phyloP scores from a whole-genome alignment of 495 filamentous ascomycete genomes.

The Aspergillus steynii region DNA sequence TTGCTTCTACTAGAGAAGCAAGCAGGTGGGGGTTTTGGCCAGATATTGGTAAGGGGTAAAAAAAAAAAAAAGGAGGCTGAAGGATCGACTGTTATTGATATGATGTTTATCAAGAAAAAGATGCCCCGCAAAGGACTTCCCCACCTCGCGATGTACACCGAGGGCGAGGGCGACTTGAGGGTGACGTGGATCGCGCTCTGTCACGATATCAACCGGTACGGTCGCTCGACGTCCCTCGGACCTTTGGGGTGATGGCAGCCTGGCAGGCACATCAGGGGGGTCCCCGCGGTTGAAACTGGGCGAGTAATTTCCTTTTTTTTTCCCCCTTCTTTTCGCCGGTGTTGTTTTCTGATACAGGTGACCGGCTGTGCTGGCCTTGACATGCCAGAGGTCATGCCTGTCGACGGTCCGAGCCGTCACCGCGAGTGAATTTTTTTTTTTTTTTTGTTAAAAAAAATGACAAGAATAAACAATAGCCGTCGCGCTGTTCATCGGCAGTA shows the following conservation, averaged over 20 bases:
- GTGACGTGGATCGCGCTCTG: constrained; percentile 31
- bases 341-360: constrained; percentile 14
- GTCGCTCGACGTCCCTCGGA: constrained; percentile 23
- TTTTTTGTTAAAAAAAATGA: constrained; percentile 8
- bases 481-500: constrained; percentile 19
- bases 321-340: neutral
- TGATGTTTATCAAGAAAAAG: constrained; percentile 22
- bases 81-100: constrained; percentile 18
- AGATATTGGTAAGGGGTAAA: constrained; percentile 15
- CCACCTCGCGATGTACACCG: constrained; percentile 20
- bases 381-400: constrained; percentile 19
- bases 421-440: constrained; percentile 4
- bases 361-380: constrained; percentile 20
- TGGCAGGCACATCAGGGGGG: constrained; percentile 20
- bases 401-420: constrained; percentile 27
- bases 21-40: constrained; percentile 16
- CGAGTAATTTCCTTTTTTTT: neutral
- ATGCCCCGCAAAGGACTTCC: constrained; percentile 26
- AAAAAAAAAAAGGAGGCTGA: constrained; percentile 17
- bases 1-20: constrained; percentile 14
- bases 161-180: constrained; percentile 16
- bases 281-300: constrained; percentile 13
- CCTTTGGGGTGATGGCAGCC: constrained; percentile 26
- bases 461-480: neutral
- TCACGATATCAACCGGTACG: constrained; percentile 27